Percentiles rank a stretch among this genome's conserved stretches.
These are phyloP conservation scores for Fusarium falciforme DNA, from an alignment of 2,329 filamentous ascomycete species.

Conservation along the genomic window DNA sequence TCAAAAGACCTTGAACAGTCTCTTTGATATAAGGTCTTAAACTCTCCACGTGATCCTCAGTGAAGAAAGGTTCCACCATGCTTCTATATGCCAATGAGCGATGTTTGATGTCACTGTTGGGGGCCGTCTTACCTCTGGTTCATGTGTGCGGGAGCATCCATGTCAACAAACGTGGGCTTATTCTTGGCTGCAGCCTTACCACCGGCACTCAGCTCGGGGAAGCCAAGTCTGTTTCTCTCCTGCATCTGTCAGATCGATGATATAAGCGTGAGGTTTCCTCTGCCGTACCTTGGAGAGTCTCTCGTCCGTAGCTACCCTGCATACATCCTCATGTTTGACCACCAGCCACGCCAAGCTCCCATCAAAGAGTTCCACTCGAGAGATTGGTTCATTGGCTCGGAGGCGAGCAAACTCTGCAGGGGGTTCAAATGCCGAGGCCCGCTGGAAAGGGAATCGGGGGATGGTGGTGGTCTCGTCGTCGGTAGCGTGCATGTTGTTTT, in stretches of 20 bases:
- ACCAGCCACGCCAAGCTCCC: constrained; percentile 59
- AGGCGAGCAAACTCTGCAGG: constrained; percentile 57
- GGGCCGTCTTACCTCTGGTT: constrained; percentile 49
- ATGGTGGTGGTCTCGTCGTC: not conserved
- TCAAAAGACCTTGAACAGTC: constrained; percentile 55
- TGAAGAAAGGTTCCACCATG: constrained; percentile 59
- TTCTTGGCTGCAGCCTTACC: constrained; percentile 60
- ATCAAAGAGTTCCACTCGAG: constrained; percentile 59
- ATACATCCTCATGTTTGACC: constrained; percentile 59
- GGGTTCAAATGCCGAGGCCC: constrained; percentile 46
- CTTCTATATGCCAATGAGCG: constrained; percentile 39
- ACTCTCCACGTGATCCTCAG: constrained; percentile 50
- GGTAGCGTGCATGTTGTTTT: constrained; percentile 1
- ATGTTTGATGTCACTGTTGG: not conserved
- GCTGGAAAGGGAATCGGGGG: constrained; percentile 26
- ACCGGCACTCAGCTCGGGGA: constrained; percentile 59
- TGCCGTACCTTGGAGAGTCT: constrained; percentile 56
- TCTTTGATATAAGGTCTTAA: constrained; percentile 58
- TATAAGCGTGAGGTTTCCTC: not conserved
- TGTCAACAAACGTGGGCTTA: constrained; percentile 62
- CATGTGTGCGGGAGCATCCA: constrained; percentile 61
- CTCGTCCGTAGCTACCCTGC: constrained; percentile 55
- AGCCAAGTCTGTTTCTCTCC: constrained; percentile 54
- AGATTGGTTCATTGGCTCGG: constrained; percentile 55
- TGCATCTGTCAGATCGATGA: constrained; percentile 20